phyloP scores from a whole-genome alignment of 441 rosid genomes.

The Erysimum cheiri region DNA sequence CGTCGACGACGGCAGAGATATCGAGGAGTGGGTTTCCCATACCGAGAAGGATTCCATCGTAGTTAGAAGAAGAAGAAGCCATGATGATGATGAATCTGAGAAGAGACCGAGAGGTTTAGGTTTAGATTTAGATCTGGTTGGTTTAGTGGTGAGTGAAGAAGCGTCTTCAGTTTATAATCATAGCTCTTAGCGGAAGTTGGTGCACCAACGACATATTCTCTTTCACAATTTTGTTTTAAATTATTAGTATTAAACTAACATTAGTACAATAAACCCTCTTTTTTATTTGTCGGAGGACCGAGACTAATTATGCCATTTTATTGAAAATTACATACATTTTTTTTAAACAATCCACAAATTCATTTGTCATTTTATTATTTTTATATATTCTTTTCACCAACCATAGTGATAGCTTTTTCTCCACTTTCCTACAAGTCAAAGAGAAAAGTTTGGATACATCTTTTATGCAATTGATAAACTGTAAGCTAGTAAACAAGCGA shows the following conservation, averaged over 20 bases:
- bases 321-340: background rate
- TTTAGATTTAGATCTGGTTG: constrained; percentile 32
- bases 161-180: constrained; percentile 8
- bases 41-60: constrained; percentile 71
- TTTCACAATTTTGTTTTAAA: background rate
- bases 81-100: constrained; percentile 42
- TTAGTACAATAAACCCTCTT: background rate
- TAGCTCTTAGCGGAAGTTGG: constrained; percentile 22
- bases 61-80: constrained; percentile 51
- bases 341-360: no score
- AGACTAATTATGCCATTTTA: constrained; percentile 5
- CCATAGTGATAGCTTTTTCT: no score
- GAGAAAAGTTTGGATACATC: background rate
- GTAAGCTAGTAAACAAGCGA: constrained; percentile 3
- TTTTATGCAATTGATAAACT: background rate
- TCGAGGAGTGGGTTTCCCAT: constrained; percentile 98
- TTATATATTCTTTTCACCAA: no score
- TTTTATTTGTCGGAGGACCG: background rate
- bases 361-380: no score
- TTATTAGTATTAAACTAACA: background rate
- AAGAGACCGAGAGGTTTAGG: constrained; percentile 17
- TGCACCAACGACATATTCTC: constrained; percentile 36
- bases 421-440: background rate
- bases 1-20: constrained; percentile 87
- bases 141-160: constrained; percentile 26